A percentile compares a stretch with the other conserved stretches of the same genome.
Evolutionary conservation across 345 rosid species (phyloP).

Genomic region (Camelina neglecta): DNA sequence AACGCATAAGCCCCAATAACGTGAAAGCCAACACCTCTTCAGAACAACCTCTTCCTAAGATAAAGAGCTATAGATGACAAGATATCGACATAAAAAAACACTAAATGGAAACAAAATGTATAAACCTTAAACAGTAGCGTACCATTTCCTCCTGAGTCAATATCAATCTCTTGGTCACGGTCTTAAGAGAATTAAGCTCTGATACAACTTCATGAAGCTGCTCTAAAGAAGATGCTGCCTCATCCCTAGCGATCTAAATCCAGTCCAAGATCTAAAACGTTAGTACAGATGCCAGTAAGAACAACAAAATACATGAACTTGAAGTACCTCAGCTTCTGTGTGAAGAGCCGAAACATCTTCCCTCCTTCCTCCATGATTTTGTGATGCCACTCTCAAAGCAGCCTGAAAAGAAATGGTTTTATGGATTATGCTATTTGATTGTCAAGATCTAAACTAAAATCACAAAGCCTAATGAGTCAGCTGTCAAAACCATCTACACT

Average conservation of each 20-base stretch:
- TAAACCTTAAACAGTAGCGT: conserved; percentile 32
- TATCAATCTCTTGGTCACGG: conserved; percentile 70
- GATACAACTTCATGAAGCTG: conserved; percentile 68
- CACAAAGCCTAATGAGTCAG: conserved; percentile 3
- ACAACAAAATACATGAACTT: conserved; percentile 35
- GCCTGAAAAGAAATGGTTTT: conserved; percentile 57
- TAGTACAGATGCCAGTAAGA: conserved; percentile 15
- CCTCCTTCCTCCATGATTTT: conserved; percentile 53
- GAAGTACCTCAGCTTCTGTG: conserved; percentile 77
- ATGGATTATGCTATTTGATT: conserved; percentile 27
- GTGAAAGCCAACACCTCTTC: conserved; percentile 99
- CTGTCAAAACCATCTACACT: conserved; percentile 18
- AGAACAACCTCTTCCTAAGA: conserved; percentile 92
- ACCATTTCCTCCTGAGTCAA: conserved; percentile 96
- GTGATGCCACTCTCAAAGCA: conserved; percentile 66
- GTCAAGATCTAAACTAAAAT: conserved; percentile 24
- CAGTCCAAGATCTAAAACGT: conserved; percentile 27
- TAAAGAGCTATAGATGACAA: conserved; percentile 51
- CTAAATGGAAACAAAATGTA: conserved; percentile 21
- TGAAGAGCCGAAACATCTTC: conserved; percentile 62
- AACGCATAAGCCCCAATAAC: conserved; percentile 88
- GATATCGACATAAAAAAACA: conserved; percentile 40
- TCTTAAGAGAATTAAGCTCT: conserved; percentile 65
- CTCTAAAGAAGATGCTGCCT: conserved; percentile 67
- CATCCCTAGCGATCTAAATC: conserved; percentile 71